phyloP scores from a whole-genome alignment of 768 basidiomycete genomes.

The Leucocoprinus leucothites region DNA sequence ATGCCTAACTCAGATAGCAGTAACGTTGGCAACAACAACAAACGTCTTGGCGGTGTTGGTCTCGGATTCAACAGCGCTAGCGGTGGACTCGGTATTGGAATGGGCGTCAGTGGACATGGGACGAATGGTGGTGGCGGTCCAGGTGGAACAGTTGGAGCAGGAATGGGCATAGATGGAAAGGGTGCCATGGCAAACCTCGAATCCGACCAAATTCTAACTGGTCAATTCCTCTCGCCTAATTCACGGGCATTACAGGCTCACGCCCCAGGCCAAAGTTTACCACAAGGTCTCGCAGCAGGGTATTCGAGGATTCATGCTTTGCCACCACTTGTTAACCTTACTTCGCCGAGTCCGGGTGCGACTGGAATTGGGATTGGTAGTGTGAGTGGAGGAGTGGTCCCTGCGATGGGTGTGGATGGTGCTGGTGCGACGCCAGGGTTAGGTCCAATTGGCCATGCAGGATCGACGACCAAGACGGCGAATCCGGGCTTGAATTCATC shows the following conservation, averaged over 20 bases:
- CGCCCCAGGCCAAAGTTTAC: slow-evolving; percentile 87
- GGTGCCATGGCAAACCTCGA: neutral
- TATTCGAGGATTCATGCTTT: slow-evolving; percentile 86
- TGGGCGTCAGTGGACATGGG: slow-evolving; percentile 24
- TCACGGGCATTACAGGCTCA: slow-evolving; percentile 82
- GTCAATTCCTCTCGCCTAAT: slow-evolving; percentile 56
- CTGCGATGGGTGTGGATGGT: slow-evolving; percentile 17
- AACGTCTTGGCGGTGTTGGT: too few species aligned
- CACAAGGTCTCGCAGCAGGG: slow-evolving; percentile 89
- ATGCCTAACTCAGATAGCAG: slow-evolving; percentile 19
- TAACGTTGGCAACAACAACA: neutral
- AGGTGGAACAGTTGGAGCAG: slow-evolving; percentile 45
- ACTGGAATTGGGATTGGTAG: too few species aligned
- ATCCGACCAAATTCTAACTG: slow-evolving; percentile 19
- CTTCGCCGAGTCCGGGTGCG: slow-evolving; percentile 29
- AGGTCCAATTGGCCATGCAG: too few species aligned
- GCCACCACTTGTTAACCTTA: slow-evolving; percentile 36
- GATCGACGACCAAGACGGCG: too few species aligned
- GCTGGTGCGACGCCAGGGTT: neutral
- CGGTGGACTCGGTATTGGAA: neutral
- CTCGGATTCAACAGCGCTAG: too few species aligned
- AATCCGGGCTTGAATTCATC: slow-evolving; percentile 17
- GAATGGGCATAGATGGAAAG: slow-evolving; percentile 14
- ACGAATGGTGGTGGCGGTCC: slow-evolving; percentile 20
- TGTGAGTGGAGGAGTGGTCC: neutral